Evolutionary conservation across 2,329 filamentous ascomycete genomes (phyloP).

Genomic region (Fusarium buharicum): DNA sequence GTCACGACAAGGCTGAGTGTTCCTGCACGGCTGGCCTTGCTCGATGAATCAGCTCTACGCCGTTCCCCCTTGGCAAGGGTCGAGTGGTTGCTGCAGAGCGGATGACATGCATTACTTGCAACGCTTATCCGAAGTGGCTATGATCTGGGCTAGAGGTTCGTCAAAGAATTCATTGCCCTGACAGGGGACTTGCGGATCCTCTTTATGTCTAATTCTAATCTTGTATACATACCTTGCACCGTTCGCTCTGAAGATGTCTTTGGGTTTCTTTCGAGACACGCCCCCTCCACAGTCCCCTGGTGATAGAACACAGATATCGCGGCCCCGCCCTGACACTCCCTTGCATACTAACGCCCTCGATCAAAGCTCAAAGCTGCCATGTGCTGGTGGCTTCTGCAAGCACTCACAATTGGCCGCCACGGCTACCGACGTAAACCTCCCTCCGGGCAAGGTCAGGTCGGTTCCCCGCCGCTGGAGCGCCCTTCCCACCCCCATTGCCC

Average conservation of each 20-base stretch:
- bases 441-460: constrained; percentile 44
- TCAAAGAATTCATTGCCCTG: constrained; percentile 46
- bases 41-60: constrained; percentile 17
- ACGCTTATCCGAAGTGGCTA: constrained; percentile 33
- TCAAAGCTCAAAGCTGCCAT: constrained; percentile 51
- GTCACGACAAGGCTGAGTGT: constrained; percentile 42
- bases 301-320: constrained; percentile 43
- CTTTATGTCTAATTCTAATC: constrained; percentile 55
- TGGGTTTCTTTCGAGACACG: constrained; percentile 35
- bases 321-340: constrained; percentile 50
- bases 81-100: constrained; percentile 26
- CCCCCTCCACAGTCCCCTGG: constrained; percentile 38
- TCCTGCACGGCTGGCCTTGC: constrained; percentile 26
- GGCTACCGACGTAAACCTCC: constrained; percentile 42
- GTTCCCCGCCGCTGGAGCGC: constrained; percentile 43
- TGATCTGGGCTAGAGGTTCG: constrained; percentile 35
- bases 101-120: constrained; percentile 33
- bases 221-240: constrained; percentile 54
- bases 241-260: constrained; percentile 39
- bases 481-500: constrained; percentile 43
- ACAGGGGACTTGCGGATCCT: constrained; percentile 40
- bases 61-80: constrained; percentile 46
- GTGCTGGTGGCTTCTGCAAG: constrained; percentile 47
- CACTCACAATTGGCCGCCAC: constrained; percentile 46
- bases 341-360: constrained; percentile 52